Base-by-base conservation (phyloP, 2,329 filamentous ascomycete species). In the Hypoxylon sp. region DNA sequence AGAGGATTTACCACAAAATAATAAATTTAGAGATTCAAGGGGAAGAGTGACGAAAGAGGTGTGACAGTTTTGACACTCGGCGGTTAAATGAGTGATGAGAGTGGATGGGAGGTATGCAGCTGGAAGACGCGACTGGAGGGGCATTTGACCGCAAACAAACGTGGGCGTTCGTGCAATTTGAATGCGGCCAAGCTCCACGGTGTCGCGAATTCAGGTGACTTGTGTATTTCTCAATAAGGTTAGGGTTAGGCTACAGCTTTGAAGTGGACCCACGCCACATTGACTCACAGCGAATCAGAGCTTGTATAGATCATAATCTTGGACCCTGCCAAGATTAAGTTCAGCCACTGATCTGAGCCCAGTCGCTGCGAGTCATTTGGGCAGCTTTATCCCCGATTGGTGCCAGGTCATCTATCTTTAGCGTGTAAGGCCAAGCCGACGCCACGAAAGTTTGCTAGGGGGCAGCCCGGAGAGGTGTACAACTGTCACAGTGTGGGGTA, bases 201-300 rank as follows among this genome's bases (percentile, higher is more conserved):
- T 67, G 16, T 59, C 73, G 72, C 73, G 73, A 68, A 66, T 62
- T 70, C 68, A 70, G 56, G 62, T 70, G 68, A 70, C 66, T 58
- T 55, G 39, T 51, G 30, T 7, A 14, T 29, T 39, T 8, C 65
- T 53, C 3, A 53, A 60, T 60, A 6, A 21, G 56, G 62, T 60
- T 65, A 67, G 45, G 52, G 50, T 25, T 63, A 70, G 67, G 67
- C 67, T 61, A 29, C 65, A 63, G 50, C 59, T 27, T 50, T 48
- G 11, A 27, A 27, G 16, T 59, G 25, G 46, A 53, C 19, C 32
- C 29, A 8, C 34, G 51, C 60, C 55, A 57, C 47, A 57, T 9
- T 29, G n/a, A 12, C 5, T 39, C 12, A 2, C 5, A 27, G 6
- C 67, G 57, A 67, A 64, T 64, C 50, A 56, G 16, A 32, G 16